A percentile compares a stretch with the other conserved stretches of the same genome.
phyloP scores from a whole-genome alignment of 2,329 filamentous ascomycete genomes.

The Dothideomycetes sp. region DNA sequence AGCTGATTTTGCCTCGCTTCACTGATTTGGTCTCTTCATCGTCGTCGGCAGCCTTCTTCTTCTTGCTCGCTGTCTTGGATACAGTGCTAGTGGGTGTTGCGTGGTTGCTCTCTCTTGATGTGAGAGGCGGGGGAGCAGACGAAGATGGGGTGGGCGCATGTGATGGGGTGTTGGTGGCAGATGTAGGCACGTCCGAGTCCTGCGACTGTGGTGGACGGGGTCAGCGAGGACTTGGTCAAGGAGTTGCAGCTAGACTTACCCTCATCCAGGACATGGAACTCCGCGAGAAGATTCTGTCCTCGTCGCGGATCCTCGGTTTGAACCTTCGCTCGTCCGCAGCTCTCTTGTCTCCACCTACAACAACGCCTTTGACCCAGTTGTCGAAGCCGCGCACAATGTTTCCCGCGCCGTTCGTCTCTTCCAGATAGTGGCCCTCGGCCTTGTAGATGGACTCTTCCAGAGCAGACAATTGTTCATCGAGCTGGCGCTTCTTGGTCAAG shows the following conservation, averaged over 20 bases:
- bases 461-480: conserved; percentile 38
- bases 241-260: conserved; percentile 11
- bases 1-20: conserved; percentile 41
- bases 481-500: conserved; percentile 51
- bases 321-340: conserved; percentile 52
- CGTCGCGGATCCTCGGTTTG: conserved; percentile 50
- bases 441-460: conserved; percentile 75
- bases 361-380: conserved; percentile 84
- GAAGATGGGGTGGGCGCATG: conserved; percentile 37
- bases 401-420: conserved; percentile 70
- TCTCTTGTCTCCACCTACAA: conserved; percentile 30
- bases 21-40: conserved; percentile 33
- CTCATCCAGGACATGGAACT: conserved; percentile 25
- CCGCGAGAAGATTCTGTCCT: conserved; percentile 57
- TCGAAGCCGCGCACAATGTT: conserved; percentile 98
- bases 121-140: conserved; percentile 30
- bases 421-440: conserved; percentile 79
- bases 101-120: conserved; percentile 31
- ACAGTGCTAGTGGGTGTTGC: conserved; percentile 25
- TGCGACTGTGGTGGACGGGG: conserved; percentile 12
- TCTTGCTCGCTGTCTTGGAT: conserved; percentile 25
- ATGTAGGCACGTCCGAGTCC: conserved; percentile 28
- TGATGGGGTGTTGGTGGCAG: conserved; percentile 29
- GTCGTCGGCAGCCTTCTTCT: conserved; percentile 36
- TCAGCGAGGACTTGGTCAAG: conserved; percentile 2